A percentile compares a stretch with the other conserved stretches of the same genome.
Evolutionary conservation across 306 rosid species (phyloP).

Genomic region (Sophora flavescens): DNA sequence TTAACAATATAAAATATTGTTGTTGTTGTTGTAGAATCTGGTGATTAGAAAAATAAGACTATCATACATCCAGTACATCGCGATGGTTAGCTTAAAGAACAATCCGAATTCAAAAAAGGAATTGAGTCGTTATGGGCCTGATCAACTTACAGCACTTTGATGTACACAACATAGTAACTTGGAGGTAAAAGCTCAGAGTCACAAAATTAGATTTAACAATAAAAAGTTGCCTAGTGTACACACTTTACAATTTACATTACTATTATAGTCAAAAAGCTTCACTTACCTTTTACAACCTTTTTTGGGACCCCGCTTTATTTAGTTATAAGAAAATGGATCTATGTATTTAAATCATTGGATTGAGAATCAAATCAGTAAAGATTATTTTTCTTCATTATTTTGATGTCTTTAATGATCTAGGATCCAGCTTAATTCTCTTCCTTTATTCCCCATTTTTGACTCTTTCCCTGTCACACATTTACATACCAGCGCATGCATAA

Average conservation of each 20-base stretch:
- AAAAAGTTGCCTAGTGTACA: conserved; percentile 48
- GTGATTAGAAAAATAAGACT: conserved; percentile 7
- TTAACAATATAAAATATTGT: too few species aligned
- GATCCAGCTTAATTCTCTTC: conserved; percentile 25
- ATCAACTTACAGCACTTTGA: conserved; percentile 42
- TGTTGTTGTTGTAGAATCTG: not conserved
- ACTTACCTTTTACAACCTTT: conserved; percentile 51
- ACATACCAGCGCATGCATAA: conserved; percentile 10
- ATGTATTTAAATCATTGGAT: not conserved
- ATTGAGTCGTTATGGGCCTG: conserved; percentile 43
- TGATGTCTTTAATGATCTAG: conserved; percentile 47
- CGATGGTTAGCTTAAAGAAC: conserved; percentile 38
- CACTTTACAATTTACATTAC: conserved; percentile 30
- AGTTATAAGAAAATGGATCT: conserved; percentile 33
- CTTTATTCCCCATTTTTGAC: not conserved
- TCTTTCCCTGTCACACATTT: conserved; percentile 17
- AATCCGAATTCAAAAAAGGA: conserved; percentile 4
- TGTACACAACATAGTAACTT: conserved; percentile 54
- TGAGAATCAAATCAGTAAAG: conserved; percentile 46
- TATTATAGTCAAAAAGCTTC: conserved; percentile 65
- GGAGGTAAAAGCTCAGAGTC: conserved; percentile 60
- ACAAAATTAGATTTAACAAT: conserved; percentile 48
- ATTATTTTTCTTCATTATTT: conserved; percentile 45
- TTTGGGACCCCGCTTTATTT: conserved; percentile 49
- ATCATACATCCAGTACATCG: not conserved